Evolutionary conservation across 768 basidiomycete species (phyloP).

Genomic region (Sistotremastrum suecicum): DNA sequence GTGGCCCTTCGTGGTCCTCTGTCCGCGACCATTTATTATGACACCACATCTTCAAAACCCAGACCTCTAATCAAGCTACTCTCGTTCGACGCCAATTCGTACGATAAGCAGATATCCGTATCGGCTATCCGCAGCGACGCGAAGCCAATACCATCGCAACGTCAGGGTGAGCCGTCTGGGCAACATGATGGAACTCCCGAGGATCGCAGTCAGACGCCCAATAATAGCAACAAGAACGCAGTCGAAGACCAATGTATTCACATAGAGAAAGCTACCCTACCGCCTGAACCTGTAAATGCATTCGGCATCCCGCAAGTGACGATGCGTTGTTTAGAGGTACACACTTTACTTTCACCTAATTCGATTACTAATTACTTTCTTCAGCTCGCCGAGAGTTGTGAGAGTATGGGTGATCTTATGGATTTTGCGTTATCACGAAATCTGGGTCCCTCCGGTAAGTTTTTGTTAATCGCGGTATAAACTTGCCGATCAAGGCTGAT

Average conservation of each 20-base stretch:
- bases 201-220: background rate
- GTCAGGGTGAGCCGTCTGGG: slow-evolving; percentile 13
- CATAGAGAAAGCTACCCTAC: slow-evolving; percentile 51
- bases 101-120: slow-evolving; percentile 61
- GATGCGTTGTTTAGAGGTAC: slow-evolving; percentile 76
- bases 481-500: too few species aligned
- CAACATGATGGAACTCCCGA: slow-evolving; percentile 15
- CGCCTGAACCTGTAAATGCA: slow-evolving; percentile 73
- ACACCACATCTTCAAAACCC: slow-evolving; percentile 10
- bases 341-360: background rate
- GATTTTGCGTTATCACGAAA: slow-evolving; percentile 37
- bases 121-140: slow-evolving; percentile 23
- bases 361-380: slow-evolving; percentile 5
- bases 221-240: background rate
- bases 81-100: slow-evolving; percentile 54
- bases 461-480: slow-evolving; percentile 7
- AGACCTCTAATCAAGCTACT: slow-evolving; percentile 50
- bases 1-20: slow-evolving; percentile 66
- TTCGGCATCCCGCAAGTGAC: slow-evolving; percentile 84
- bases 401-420: slow-evolving; percentile 68
- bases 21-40: slow-evolving; percentile 39
- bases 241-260: slow-evolving; percentile 20
- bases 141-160: slow-evolving; percentile 8
- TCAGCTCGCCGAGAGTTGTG: slow-evolving; percentile 70
- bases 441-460: slow-evolving; percentile 56